Percentiles rank a stretch among this genome's conserved stretches.
Conservation (phyloP, 768 basidiomycete species). For the Tubosaeta sp. region DNA sequence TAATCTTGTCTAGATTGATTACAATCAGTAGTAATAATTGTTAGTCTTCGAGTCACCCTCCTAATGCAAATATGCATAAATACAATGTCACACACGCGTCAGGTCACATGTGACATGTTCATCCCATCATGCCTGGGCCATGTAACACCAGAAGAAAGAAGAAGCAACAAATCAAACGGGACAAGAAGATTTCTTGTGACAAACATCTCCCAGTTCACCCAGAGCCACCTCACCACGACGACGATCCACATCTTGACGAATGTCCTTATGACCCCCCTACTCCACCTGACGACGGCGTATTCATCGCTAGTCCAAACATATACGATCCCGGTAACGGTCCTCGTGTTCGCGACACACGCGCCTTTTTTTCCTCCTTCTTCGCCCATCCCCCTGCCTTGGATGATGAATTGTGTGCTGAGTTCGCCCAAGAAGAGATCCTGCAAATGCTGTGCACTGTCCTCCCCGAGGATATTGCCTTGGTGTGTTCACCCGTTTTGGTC, state of each 20-base stretch:
- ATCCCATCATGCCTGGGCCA: constrained; percentile 54
- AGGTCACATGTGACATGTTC: constrained; percentile 29
- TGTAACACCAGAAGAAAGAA: constrained; percentile 49
- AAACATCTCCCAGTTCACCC: background rate
- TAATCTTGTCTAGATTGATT: constrained; percentile 25
- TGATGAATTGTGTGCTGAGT: constrained; percentile 70
- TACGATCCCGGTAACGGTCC: constrained; percentile 78
- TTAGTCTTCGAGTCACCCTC: constrained; percentile 16
- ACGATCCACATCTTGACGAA: constrained; percentile 10
- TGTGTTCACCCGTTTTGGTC: constrained; percentile 31
- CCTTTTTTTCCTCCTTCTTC: constrained; percentile 65
- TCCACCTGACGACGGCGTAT: constrained; percentile 4
- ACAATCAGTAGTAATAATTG: constrained; percentile 13
- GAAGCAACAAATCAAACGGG: constrained; percentile 32
- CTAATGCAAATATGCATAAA: constrained; percentile 15
- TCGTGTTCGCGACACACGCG: constrained; percentile 61
- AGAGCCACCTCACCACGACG: background rate
- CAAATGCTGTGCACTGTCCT: constrained; percentile 68
- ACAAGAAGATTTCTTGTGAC: constrained; percentile 20
- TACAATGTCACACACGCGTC: constrained; percentile 28
- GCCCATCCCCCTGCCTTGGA: constrained; percentile 60
- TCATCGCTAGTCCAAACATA: constrained; percentile 55
- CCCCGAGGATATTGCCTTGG: constrained; percentile 68
- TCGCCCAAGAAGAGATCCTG: constrained; percentile 69
- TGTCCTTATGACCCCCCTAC: constrained; percentile 1